Evolutionary conservation across 352 stramenopile genomes (phyloP), one percentile per base, ranked within the genome.

Genomic region (Albugo laibachii): DNA sequence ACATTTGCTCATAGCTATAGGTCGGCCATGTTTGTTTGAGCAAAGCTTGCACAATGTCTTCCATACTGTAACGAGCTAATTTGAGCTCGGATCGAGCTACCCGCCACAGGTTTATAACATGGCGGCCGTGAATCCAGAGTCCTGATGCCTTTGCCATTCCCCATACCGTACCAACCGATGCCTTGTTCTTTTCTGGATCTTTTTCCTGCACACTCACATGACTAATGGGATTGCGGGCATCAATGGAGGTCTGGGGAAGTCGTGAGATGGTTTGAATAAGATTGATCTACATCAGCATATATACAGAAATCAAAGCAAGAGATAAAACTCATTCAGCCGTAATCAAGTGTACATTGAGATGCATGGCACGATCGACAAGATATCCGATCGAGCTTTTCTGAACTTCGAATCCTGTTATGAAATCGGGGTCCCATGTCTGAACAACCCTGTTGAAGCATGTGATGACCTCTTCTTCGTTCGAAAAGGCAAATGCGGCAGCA

Each of bases 61-160:
- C 70, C 16, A 92, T 65, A 36, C 73, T 63, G 45, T 93, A 95
- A 24, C 65, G 61, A 16, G 62, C 62, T 24, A 95, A 56, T 54
- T 95, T 93, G 1, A 95, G 56, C 63, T 92, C 78, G 14, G 78
- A 92, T 35, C 75, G 65, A 15, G 74, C 65, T 50, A 87, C 80
- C 41, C 84, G 67, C 88, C 88, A 97, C n/a, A 95, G 51, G 58
- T 96, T 96, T 2, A 97, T 53, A 41, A 96, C 71, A 45, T 88
- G 81, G 12, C 88, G 67, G 0, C 86, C 86, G 37, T 87, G 75
- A 35, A 97, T 62, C 80, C 80, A 95, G 34, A 95, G 52, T 0
- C 84, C 83, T 13, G 79, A 78, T 12, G 79, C 74, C 47, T 89
- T 92, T 21, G 70, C 83, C 19, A 86, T 62, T 36, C 74, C 74